Evolutionary conservation across 2,329 filamentous ascomycete genomes (phyloP).

Genomic region (Whalleya microplaca): DNA sequence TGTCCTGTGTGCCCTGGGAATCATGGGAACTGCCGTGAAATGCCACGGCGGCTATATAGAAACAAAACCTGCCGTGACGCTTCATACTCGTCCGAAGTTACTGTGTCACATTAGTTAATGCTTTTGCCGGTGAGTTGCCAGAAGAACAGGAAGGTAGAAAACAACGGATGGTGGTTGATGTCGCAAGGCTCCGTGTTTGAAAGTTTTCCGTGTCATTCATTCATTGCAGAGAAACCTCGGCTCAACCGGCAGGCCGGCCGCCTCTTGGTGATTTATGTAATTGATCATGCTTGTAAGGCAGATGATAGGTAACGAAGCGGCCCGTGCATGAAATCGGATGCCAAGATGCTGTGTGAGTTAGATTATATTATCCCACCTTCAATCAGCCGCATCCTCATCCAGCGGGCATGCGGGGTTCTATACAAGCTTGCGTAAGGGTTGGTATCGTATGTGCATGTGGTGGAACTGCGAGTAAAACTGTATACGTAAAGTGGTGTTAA

Average conservation of each 20-base stretch:
- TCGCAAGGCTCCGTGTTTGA: neutral
- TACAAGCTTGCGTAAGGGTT: slow-evolving; percentile 20
- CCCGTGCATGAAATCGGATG: too few relatives aligned
- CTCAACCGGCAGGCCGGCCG: neutral
- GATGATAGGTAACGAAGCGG: neutral
- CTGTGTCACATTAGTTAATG: slow-evolving; percentile 10
- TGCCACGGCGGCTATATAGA: slow-evolving; percentile 9
- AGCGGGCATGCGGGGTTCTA: slow-evolving; percentile 16
- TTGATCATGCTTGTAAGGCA: neutral
- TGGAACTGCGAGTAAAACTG: slow-evolving; percentile 11
- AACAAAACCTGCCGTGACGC: neutral
- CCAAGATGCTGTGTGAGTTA: neutral
- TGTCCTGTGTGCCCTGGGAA: neutral
- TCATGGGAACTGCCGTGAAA: slow-evolving; percentile 3
- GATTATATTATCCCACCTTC: neutral
- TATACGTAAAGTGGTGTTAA: slow-evolving; percentile 9
- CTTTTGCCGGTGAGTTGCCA: neutral
- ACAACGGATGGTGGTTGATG: neutral
- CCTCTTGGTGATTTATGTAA: neutral
- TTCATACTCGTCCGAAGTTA: slow-evolving; percentile 1
- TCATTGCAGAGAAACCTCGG: neutral
- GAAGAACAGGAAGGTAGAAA: neutral
- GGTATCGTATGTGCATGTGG: slow-evolving; percentile 12
- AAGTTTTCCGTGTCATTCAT: neutral
- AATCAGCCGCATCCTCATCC: slow-evolving; percentile 21